Conservation (phyloP, 2,329 filamentous ascomycete species). For the Pezicula carpinea region DNA sequence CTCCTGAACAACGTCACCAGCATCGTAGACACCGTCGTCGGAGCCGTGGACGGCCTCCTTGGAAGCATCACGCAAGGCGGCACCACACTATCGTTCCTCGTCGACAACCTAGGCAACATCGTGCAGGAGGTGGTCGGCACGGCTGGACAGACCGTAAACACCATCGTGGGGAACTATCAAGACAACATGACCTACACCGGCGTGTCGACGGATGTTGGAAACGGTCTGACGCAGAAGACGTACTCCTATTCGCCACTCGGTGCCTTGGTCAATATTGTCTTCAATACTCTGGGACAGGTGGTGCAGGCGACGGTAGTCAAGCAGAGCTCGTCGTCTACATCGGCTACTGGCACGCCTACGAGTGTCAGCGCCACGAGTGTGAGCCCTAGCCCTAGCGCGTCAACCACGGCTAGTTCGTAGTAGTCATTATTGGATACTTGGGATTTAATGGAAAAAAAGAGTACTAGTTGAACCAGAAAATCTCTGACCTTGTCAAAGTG, state of each 20-base stretch:
- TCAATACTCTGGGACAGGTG: conserved; percentile 49
- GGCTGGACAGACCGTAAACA: conserved; percentile 39
- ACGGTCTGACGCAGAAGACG: conserved; percentile 43
- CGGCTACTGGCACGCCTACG: conserved; percentile 1
- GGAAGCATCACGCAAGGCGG: conserved; percentile 54
- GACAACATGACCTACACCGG: conserved; percentile 53
- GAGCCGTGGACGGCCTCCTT: conserved; percentile 53
- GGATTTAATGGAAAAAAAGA: too few species aligned
- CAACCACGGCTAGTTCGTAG: too few species aligned
- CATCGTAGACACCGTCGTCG: conserved; percentile 48
- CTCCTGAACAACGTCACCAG: conserved; percentile 48
- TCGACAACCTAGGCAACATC: conserved; percentile 60
- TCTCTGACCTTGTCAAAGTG: too few species aligned
- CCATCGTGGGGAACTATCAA: conserved; percentile 53
- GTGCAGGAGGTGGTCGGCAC: conserved; percentile 51
- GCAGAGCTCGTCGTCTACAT: neutral
- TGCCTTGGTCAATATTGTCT: conserved; percentile 49
- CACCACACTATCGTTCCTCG: conserved; percentile 47
- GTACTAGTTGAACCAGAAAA: too few species aligned
- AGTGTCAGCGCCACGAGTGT: neutral
- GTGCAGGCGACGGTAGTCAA: conserved; percentile 41
- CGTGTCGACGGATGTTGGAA: conserved; percentile 23
- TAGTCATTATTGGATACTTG: too few species aligned
- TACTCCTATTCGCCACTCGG: conserved; percentile 46
- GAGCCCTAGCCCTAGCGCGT: too few species aligned